A percentile compares a stretch with the other conserved stretches of the same genome.
Evolutionary conservation across 257 asterid genomes (phyloP).

Genomic region (Solanum pimpinellifolium): DNA sequence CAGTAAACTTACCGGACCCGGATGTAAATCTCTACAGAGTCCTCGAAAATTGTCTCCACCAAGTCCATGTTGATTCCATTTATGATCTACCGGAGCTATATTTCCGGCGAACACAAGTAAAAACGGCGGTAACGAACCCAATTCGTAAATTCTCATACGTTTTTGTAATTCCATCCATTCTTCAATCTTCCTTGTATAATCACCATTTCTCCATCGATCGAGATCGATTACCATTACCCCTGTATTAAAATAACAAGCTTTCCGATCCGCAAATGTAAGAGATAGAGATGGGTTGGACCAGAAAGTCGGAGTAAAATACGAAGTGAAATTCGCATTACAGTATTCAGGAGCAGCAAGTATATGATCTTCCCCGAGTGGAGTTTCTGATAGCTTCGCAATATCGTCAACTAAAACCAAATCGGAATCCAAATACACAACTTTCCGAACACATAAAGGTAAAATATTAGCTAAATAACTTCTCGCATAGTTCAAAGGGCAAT

Average conservation of each 20-base stretch:
- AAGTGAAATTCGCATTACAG: slow-evolving; percentile 83
- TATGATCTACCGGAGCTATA: slow-evolving; percentile 71
- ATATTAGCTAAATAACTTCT: slow-evolving; percentile 72
- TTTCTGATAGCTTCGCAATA: slow-evolving; percentile 53
- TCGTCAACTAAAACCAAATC: slow-evolving; percentile 81
- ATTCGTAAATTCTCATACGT: slow-evolving; percentile 70
- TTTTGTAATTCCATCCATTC: slow-evolving; percentile 96
- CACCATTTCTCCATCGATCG: slow-evolving; percentile 63
- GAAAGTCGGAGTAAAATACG: slow-evolving; percentile 76
- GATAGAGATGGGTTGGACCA: slow-evolving; percentile 91
- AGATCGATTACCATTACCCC: slow-evolving; percentile 95
- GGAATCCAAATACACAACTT: slow-evolving; percentile 78
- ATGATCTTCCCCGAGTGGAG: slow-evolving; percentile 28
- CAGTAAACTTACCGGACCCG: slow-evolving; percentile 77
- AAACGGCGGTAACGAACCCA: slow-evolving; percentile 85
- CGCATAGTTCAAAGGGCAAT: slow-evolving; percentile 89
- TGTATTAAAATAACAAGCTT: slow-evolving; percentile 85
- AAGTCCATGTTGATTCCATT: slow-evolving; percentile 90
- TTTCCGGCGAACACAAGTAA: slow-evolving; percentile 83
- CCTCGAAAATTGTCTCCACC: slow-evolving; percentile 91
- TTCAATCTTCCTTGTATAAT: slow-evolving; percentile 63
- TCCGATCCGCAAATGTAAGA: slow-evolving; percentile 51
- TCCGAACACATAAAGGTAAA: slow-evolving; percentile 58
- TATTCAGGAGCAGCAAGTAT: slow-evolving; percentile 94
- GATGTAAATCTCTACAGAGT: slow-evolving; percentile 86